phyloP scores from a whole-genome alignment of 805 yeast species.

The Yarrowia deformans region DNA sequence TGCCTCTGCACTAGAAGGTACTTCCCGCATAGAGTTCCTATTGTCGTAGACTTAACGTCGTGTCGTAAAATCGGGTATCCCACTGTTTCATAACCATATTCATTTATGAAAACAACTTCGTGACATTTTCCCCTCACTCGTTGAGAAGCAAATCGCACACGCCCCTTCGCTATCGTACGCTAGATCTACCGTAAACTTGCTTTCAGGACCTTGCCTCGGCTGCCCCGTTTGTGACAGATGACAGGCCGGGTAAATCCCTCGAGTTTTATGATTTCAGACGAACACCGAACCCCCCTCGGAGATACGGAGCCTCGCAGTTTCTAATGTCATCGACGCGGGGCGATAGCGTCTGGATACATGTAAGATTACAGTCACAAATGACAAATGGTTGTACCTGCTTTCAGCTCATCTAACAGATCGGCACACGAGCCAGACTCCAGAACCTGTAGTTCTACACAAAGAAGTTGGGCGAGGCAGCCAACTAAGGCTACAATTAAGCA shows the following conservation, averaged over 20 bases:
- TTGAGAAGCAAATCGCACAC: no score
- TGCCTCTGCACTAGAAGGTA: background rate
- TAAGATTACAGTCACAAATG: conserved; percentile 14
- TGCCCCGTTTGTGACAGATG: background rate
- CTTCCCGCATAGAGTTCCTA: background rate
- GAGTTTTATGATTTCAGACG: background rate
- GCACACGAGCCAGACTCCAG: no score
- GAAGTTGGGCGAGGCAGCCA: no score
- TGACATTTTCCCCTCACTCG: no score
- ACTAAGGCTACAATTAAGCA: no score
- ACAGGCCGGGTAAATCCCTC: conserved; percentile 11
- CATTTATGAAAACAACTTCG: background rate
- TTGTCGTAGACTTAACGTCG: background rate
- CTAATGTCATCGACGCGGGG: background rate
- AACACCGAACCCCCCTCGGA: background rate
- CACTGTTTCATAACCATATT: background rate
- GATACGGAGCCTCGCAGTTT: background rate
- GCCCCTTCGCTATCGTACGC: no score
- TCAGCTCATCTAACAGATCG: no score
- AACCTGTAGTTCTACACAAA: no score
- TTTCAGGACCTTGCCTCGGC: background rate
- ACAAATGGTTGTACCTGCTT: background rate
- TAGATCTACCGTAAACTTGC: background rate
- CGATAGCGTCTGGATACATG: background rate
- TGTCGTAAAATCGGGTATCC: background rate